Percentiles rank a stretch among this genome's conserved stretches.
Conservation (phyloP, 805 yeast genomes). For the Deakozyma indianensis region DNA sequence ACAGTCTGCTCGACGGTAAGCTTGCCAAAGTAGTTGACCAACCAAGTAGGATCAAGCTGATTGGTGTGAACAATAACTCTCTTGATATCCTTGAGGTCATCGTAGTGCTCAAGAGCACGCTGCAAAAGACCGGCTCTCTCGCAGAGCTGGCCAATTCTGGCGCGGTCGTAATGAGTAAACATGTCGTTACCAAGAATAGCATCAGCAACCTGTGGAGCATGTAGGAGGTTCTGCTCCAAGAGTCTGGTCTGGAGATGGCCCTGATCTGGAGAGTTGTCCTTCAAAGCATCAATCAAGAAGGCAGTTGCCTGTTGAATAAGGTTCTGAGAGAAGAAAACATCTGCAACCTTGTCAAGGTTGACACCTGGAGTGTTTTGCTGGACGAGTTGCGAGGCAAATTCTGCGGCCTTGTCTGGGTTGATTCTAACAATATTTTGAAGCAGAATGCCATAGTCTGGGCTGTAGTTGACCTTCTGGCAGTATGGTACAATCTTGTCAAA, state of each 20-base stretch:
- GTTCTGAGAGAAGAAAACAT: constrained; percentile 87
- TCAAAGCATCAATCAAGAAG: constrained; percentile 84
- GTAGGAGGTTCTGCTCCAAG: constrained; percentile 79
- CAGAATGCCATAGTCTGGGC: constrained; percentile 80
- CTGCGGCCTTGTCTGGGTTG: constrained; percentile 96
- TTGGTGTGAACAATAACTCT: constrained; percentile 83
- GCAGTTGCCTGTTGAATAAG: constrained; percentile 97
- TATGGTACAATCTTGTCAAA: constrained; percentile 92
- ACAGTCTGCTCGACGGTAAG: constrained; percentile 88
- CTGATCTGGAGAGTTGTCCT: constrained; percentile 85
- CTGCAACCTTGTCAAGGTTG: constrained; percentile 78
- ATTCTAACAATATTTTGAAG: constrained; percentile 82
- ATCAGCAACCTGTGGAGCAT: constrained; percentile 99
- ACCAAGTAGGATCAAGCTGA: constrained; percentile 78
- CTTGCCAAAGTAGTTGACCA: constrained; percentile 82
- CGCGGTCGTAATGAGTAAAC: constrained; percentile 91
- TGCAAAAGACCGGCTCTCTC: constrained; percentile 94
- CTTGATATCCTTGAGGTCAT: constrained; percentile 88
- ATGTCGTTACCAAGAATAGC: constrained; percentile 92
- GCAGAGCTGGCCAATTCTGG: constrained; percentile 80
- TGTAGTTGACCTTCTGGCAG: constrained; percentile 75
- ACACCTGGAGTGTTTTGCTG: constrained; percentile 48
- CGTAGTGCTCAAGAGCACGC: constrained; percentile 92
- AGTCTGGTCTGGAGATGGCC: constrained; percentile 93
- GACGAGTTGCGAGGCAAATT: constrained; percentile 80